Evolutionary conservation across 306 rosid species (phyloP).

Genomic region (Acacia melanoxylon): DNA sequence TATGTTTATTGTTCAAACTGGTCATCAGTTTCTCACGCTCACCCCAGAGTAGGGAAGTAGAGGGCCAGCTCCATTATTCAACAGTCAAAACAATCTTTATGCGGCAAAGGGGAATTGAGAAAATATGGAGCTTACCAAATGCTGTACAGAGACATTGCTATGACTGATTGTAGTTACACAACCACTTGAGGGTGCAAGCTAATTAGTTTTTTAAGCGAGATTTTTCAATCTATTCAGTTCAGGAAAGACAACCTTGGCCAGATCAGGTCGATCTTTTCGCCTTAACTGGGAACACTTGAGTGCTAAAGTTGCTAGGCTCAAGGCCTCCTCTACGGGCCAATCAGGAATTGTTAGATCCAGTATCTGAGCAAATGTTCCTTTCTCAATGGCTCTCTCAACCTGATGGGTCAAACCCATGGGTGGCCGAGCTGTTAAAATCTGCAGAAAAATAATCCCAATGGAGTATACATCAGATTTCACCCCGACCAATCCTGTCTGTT

Average conservation of each 20-base stretch:
- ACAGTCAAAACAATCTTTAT: not conserved
- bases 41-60: constrained; percentile 15
- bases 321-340: not conserved
- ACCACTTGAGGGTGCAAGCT: not conserved
- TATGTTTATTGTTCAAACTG: constrained; percentile 21
- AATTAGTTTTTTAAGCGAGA: not conserved
- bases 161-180: not conserved
- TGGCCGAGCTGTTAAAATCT: constrained; percentile 42
- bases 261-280: constrained; percentile 50
- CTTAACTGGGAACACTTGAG: not conserved
- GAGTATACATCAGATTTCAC: constrained; percentile 52
- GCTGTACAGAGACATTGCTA: constrained; percentile 17
- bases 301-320: not conserved
- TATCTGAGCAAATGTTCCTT: constrained; percentile 32
- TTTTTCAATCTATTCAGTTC: constrained; percentile 30
- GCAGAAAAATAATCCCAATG: constrained; percentile 46
- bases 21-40: constrained; percentile 21
- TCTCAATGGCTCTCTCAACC: constrained; percentile 41
- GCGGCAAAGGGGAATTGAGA: not conserved
- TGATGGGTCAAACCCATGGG: constrained; percentile 51
- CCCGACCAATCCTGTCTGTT: constrained; percentile 20
- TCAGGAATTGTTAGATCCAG: constrained; percentile 34
- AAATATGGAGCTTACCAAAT: constrained; percentile 22
- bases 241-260: constrained; percentile 40
- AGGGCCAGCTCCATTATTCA: constrained; percentile 32